Evolutionary conservation across 345 rosid genomes (phyloP), one percentile per base, ranked within the genome.

Genomic region (Aquilaria yunnanensis): DNA sequence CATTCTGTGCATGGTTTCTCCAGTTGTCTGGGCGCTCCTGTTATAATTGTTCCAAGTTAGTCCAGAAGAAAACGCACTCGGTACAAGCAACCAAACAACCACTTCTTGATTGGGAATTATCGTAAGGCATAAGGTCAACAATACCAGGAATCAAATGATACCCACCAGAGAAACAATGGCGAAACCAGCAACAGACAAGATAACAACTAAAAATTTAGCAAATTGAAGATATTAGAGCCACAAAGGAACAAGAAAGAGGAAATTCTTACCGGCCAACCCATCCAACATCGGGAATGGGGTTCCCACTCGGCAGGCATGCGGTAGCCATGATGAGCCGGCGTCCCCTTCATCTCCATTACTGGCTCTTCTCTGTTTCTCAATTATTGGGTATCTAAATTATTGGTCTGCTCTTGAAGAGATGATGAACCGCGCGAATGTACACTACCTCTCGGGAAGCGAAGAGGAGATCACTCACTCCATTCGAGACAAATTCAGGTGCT

Each of bases 271-370:
- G 99, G 99, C 99, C 99, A 90, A 45, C 96, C 99, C 77, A 90
- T 88, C 99, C 99, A 94, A 70, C 85, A 75, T 67, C 78, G 92
- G 0, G 90, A 86, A 73, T 94, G 99, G 66, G 82, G 69, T 68
- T 88, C 97, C 97, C 97, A 94, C 74, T 94, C 97, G 55, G 97
- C 99, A 67, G 97, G 97, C 99, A 94, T 94, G 61, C 56, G 74
- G 60, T 34, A 90, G 47, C 97, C 96, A 65, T 77, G 85, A 50
- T 61, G 60, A 63, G 59, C 76, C 37, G 97, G 97, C 47, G 86
- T 63, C 16, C 76, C 96, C 11, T 67, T 54, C 73, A 78, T 33
- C n/a, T 77, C 85, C 83, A 65, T 68, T 23, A 4, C 16, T 32
- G 32, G 37, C 37, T 34, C 29, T 31, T 47, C 54, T 14, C 69